Base-by-base conservation (phyloP, 2,329 filamentous ascomycete genomes). In the Paramyrothecium sp. region DNA sequence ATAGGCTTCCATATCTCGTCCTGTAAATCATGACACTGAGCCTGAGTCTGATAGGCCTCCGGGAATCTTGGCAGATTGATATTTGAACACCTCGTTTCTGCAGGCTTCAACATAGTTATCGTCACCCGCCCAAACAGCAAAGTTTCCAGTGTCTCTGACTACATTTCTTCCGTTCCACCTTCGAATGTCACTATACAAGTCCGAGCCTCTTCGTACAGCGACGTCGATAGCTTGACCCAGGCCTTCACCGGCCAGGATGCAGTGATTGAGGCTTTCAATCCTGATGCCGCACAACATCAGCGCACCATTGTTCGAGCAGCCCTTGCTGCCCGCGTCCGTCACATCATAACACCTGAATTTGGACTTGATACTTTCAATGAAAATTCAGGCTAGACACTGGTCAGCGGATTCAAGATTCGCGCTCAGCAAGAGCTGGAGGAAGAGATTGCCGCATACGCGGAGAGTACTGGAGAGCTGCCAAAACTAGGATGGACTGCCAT, bases 211-310 rank as follows among this genome's bases (percentile, higher is more conserved):
- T n/a, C n/a, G n/a, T 58, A 58, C 19, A 12, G 13, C 7, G 54
- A 58, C 11, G 12, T 54, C 23, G 11, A 21, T 16, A 23, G 26
- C 4, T 49, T 58, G 19, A 33, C 13, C 3, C 11, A 16, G n/a
- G 57, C 54, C 23, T 23, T 58, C 5, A 26, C 30, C 11, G 60
- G 59, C 1, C 59, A 61, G 23, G 54, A 62, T 34, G 60, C 60
- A 13, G 30, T 62, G 3, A 50, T 62, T 19, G 67, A 66, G n/a
- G 64, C 64, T 8, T 65, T 67, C 56, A 66, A 65, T 46, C 64
- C 64, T 10, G 59, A 58, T 1, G 61, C 60, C 10, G 61, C 63
- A 2, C 7, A 47, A 30, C 54, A 66, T 10, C 64, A 66, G 33
- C n/a, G 30, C 3, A 21, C 22, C 8, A 65, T 65, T 17, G 57